Conservation (phyloP, 2,329 filamentous ascomycete species). For the Dichotomopilus funicola region DNA sequence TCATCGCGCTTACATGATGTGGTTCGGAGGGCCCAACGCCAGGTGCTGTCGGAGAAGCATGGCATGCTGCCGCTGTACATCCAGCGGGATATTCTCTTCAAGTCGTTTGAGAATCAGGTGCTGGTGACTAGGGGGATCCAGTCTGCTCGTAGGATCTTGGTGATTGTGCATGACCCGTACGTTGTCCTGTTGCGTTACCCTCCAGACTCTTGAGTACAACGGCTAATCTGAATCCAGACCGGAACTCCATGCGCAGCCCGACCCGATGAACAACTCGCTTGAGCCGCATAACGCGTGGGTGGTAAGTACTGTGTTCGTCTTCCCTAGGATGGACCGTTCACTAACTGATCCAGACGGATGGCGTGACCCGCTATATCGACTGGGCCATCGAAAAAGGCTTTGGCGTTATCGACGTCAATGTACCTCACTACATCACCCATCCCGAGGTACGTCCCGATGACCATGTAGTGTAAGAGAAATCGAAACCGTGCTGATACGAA, state of each 20-base stretch:
- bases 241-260: constrained; percentile 60
- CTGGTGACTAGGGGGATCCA: constrained; percentile 69
- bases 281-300: constrained; percentile 84
- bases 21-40: constrained; percentile 69
- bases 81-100: constrained; percentile 63
- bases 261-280: constrained; percentile 63
- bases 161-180: constrained; percentile 89
- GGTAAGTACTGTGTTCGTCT: constrained; percentile 47
- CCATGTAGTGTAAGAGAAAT: not conserved
- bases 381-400: constrained; percentile 76
- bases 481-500: constrained; percentile 15
- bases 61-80: constrained; percentile 77
- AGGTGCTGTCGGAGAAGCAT: constrained; percentile 62
- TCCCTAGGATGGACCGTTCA: not conserved
- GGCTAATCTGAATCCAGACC: constrained; percentile 43
- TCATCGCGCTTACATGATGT: constrained; percentile 69
- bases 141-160: constrained; percentile 59
- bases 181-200: constrained; percentile 28
- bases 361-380: constrained; percentile 70
- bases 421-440: constrained; percentile 69
- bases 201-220: not conserved
- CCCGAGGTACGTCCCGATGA: constrained; percentile 41
- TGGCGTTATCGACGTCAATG: constrained; percentile 83
- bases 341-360: constrained; percentile 61
- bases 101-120: constrained; percentile 80